Conservation (phyloP, 371 early-diverging fungal genomes). For the Rhizopus microsporus region DNA sequence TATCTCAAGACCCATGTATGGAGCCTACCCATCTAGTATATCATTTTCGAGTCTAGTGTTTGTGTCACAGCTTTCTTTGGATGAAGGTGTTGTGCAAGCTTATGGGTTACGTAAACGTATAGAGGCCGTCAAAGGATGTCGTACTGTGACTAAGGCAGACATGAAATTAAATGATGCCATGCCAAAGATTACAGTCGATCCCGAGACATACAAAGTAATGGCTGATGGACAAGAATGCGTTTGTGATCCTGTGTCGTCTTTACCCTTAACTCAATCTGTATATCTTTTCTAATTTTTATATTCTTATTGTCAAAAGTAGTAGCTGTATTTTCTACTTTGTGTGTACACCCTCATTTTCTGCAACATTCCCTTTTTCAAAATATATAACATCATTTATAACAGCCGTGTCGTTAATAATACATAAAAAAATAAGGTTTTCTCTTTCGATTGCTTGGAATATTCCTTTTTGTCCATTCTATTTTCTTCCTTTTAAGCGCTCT, state of each 20-base stretch:
- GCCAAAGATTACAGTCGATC: conserved; percentile 83
- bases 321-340: too few relatives aligned
- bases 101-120: conserved; percentile 71
- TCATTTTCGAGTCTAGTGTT: conserved; percentile 68
- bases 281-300: conserved; percentile 65
- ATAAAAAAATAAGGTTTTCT: too few relatives aligned
- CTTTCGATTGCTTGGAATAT: too few relatives aligned
- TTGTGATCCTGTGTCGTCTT: conserved; percentile 68
- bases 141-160: conserved; percentile 76
- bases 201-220: conserved; percentile 86
- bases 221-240: conserved; percentile 74
- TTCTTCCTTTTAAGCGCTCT: too few relatives aligned
- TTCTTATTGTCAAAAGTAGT: neutral
- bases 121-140: conserved; percentile 75
- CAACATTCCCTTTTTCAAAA: neutral
- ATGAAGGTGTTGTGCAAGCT: conserved; percentile 48
- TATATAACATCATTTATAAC: too few relatives aligned
- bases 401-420: too few relatives aligned
- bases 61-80: conserved; percentile 76
- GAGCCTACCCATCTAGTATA: conserved; percentile 60
- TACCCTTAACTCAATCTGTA: conserved; percentile 76
- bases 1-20: conserved; percentile 84
- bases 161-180: conserved; percentile 81
- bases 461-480: too few relatives aligned
- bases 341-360: neutral